Base-by-base conservation (phyloP, 1,284 basidiomycete species). In the Ustilago cynodontis region DNA sequence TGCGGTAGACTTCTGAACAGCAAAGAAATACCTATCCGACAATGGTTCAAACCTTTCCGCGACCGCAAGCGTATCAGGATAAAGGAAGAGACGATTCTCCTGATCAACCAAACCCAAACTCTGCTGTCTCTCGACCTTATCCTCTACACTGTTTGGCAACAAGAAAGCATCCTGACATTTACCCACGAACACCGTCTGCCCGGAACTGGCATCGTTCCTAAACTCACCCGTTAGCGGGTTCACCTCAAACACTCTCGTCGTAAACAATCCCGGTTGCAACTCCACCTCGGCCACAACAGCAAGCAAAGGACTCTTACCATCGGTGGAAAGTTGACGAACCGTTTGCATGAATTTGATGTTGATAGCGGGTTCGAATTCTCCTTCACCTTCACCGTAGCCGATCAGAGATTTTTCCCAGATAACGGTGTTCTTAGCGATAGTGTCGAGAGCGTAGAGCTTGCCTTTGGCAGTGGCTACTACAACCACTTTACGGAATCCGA, bases 401-500 rank as follows among this genome's bases (percentile, higher is more conserved):
- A 83, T 63, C 26, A 86, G 68, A 54, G 76, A 77, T 73, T 82
- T 84, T 57, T 83, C 82, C 83, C 84, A 86, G 2, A 86, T 59
- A 16, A 79, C 66, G 2, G 64, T 49, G 13, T 71, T 64, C 57
- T 74, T 88, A 3, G 89, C 87, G 1, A 94, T 93, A 57, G 89
- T 92, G 82, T 97, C 94, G 55, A 97, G 87, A 0, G 91, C 95
- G 81, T 92, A 94, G 0, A 95, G 80, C 83, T 94, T 94, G 20
- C 94, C 94, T 35, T 89, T 88, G 1, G 87, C 78, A 1, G 93
- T 94, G 0, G 91, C 92, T 3, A 89, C 89, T 2, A 97, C 89
- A 55, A 95, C 89, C 43, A 98, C 86, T 85, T 97, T 94, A 53
- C 92, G 89, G 86, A 97, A 94, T 0, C 94, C 95, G 83, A 96